Evolutionary conservation across 805 yeast genomes (phyloP), one percentile per base, ranked within the genome.

Genomic region (Saturnispora sanitii): DNA sequence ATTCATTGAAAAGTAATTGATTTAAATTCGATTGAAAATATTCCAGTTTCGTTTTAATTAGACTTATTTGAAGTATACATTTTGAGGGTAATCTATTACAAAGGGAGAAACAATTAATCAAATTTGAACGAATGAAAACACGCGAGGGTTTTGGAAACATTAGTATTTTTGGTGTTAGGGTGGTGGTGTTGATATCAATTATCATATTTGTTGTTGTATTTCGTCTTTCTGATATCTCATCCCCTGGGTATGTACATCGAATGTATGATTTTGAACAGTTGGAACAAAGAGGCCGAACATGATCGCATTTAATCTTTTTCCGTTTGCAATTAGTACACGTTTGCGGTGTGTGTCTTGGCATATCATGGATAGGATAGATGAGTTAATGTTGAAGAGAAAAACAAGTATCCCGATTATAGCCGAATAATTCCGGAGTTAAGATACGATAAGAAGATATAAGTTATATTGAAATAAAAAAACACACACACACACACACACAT

Each of bases 261-360:
- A 20, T 13, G 6, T 19, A 13, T 15, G 46, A 21, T 31, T 18
- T 37, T 5, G 29, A 15, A 21, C 49, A 45, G 22, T 33, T 38
- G 11, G 25, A 9, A 21, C 49, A 47, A 15, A 49, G 50, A 12
- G 13, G n/a, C n/a, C n/a, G 18, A 4, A 23, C n/a, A 25, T 38
- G 33, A 33, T 47, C 47, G 28, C 47, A 45, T 34, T 45, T 45
- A 15, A 38, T 38, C 23, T 45, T 45, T 16, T 35, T 35, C 18
- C 32, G 25, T n/a, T 43, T 34, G 21, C 50, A 47, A 33, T 37
- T 38, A 1, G 33, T 17, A 9, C 50, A 47, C n/a, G n/a, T n/a
- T n/a, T n/a, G n/a, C n/a, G n/a, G n/a, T n/a, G 19, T 33, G 25
- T 27, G 13, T 19, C 27, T 33, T n/a, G 13, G 23, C 15, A 9